Conservation (phyloP, 2,329 filamentous ascomycete species). For the Tolypocladium paradoxum region DNA sequence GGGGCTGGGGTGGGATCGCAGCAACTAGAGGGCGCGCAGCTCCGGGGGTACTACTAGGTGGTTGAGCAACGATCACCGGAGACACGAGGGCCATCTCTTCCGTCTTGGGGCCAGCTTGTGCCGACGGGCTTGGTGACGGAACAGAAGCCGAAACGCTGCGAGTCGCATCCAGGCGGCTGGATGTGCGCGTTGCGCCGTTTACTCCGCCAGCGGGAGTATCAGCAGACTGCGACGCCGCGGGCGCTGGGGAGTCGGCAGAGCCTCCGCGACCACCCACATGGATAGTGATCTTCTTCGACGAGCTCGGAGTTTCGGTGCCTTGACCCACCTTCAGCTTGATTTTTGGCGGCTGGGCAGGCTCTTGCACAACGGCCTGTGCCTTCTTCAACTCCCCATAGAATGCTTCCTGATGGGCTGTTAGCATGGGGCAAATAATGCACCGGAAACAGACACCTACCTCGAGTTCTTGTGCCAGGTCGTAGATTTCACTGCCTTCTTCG, state of each 20-base stretch:
- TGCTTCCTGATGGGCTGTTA: constrained; percentile 41
- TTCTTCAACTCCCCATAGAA: constrained; percentile 59
- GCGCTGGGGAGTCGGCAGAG: constrained; percentile 39
- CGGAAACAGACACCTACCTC: constrained; percentile 43
- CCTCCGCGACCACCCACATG: constrained; percentile 53
- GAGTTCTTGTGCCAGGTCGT: constrained; percentile 63
- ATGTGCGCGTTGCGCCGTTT: constrained; percentile 13
- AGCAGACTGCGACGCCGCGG: constrained; percentile 20
- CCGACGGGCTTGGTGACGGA: constrained; percentile 35
- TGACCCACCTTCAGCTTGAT: constrained; percentile 67
- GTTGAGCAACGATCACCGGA: constrained; percentile 11
- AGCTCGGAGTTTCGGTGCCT: constrained; percentile 29
- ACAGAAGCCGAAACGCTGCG: constrained; percentile 28
- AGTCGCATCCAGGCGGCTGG: constrained; percentile 23
- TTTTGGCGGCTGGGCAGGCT: constrained; percentile 63
- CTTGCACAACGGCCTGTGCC: constrained; percentile 60
- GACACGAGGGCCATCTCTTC: constrained; percentile 20
- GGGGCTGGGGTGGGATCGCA: not conserved
- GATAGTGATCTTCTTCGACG: constrained; percentile 58
- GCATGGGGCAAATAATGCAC: not conserved
- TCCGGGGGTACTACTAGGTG: constrained; percentile 6
- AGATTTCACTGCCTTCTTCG: constrained; percentile 82
- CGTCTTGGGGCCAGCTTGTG: constrained; percentile 20
- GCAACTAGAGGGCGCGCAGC: not conserved
- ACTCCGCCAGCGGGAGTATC: constrained; percentile 12